Base-by-base conservation (phyloP, 2,329 filamentous ascomycete genomes). In the Ophiostoma piceae region DNA sequence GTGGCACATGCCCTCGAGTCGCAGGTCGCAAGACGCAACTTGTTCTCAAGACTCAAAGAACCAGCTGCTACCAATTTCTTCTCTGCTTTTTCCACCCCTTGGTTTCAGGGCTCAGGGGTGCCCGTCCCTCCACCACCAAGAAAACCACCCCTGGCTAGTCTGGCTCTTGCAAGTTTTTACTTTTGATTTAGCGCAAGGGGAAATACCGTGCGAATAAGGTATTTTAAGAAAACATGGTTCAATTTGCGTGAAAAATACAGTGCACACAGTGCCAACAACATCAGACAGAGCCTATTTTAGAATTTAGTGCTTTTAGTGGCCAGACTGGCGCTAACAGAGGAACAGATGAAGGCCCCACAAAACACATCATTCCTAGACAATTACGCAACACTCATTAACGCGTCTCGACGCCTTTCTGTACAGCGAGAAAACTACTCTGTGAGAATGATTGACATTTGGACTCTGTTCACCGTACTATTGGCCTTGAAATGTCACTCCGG, bases 41-140 rank as follows among this genome's bases (percentile, higher is more conserved):
- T 41, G 39, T 41, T 41, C 39, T 41, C 11, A 35, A 35, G 35
- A 35, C 2, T 35, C 39, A 41, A 14, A 41, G 39, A 41, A 35
- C 35, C 39, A 12, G 11, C 39, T 41, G 39, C 39, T 41, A 14
- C 39, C 9, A 12, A 57, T 37, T 37, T 43, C 66, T 9, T 66
- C 35, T 41, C 39, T 66, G 26, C 39, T 35, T 67, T 67, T 41
- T 32, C 54, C 51, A 39, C 60, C 51, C 32, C 51, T 62, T 43
- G 64, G 70, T 71, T 71, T 71, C 70, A 71, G 70, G 39, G 67
- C 70, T 41, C 67, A 64, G 32, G 64, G 64, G 67, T 37, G 60
- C 29, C 41, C 65, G 65, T 29, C 11, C 65, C 51, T 57, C 51
- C 22, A 57, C 51, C 51, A 57, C 51, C 39, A 66, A 68, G 64